phyloP scores from a whole-genome alignment of 139 green algal genomes.

The Micractinium sp. region DNA sequence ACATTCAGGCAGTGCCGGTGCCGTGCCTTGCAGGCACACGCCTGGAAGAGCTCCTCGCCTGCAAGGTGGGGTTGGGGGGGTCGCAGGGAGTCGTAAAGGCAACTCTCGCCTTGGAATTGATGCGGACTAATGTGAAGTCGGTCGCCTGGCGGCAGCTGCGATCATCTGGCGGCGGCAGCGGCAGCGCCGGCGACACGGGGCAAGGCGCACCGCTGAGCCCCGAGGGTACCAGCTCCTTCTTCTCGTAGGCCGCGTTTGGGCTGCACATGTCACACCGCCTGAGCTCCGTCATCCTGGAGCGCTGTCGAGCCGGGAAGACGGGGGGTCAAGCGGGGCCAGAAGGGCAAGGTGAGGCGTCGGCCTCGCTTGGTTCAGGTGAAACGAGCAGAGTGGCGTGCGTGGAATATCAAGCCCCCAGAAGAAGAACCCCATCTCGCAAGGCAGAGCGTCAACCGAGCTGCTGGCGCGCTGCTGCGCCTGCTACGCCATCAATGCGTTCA shows the following conservation, averaged over 20 bases:
- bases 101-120: no score
- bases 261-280: not conserved
- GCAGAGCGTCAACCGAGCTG: no score
- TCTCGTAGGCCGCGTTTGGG: not conserved
- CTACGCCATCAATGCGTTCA: no score
- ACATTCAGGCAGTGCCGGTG: not conserved
- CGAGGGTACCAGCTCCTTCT: not conserved
- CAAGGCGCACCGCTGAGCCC: not conserved
- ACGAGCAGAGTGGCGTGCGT: no score
- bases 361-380: no score
- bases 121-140: no score
- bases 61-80: not conserved
- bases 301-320: not conserved
- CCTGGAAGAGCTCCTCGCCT: not conserved
- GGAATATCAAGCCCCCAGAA: no score
- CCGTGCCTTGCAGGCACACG: not conserved
- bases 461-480: no score
- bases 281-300: not conserved
- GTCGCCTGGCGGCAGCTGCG: no score
- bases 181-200: not conserved
- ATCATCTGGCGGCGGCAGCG: no score
- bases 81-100: not conserved
- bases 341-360: not conserved
- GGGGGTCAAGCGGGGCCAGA: not conserved
- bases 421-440: no score